phyloP scores from a whole-genome alignment of 1,284 basidiomycete species.

The Ceratorhiza oryzae-sativae region DNA sequence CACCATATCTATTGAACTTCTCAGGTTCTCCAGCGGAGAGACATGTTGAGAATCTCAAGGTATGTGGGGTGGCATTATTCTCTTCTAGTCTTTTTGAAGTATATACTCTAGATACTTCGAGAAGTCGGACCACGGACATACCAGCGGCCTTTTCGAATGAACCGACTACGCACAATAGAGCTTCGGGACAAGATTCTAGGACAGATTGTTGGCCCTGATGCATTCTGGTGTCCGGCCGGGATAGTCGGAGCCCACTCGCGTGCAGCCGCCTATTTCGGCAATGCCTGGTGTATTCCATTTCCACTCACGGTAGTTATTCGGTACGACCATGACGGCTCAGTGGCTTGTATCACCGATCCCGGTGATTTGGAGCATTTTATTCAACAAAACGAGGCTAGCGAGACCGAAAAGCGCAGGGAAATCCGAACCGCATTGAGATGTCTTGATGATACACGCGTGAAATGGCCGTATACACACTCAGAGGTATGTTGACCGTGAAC shows the following conservation, averaged over 20 bases:
- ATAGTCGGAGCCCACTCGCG: conserved; percentile 47
- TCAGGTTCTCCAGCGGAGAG: conserved; percentile 73
- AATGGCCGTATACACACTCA: conserved; percentile 70
- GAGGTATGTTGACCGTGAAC: conserved; percentile 53
- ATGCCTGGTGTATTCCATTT: conserved; percentile 81
- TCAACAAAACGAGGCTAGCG: conserved; percentile 64
- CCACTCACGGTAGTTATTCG: conserved; percentile 75
- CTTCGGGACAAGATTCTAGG: conserved; percentile 63
- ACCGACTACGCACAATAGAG: conserved; percentile 47
- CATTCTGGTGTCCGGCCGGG: conserved; percentile 62
- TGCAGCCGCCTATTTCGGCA: conserved; percentile 68
- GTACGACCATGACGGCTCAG: conserved; percentile 67
- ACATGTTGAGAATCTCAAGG: conserved; percentile 83
- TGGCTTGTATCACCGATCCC: conserved; percentile 59
- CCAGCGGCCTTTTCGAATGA: conserved; percentile 57
- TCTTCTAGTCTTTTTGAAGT: not conserved
- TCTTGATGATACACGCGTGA: conserved; percentile 68
- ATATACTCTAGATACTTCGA: conserved; percentile 62
- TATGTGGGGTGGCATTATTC: conserved; percentile 46
- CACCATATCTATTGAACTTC: conserved; percentile 77
- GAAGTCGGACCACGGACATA: conserved; percentile 67
- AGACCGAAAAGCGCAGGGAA: conserved; percentile 62
- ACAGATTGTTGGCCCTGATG: conserved; percentile 70
- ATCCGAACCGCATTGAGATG: conserved; percentile 72
- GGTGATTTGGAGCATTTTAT: conserved; percentile 68